A percentile compares a stretch with the other conserved stretches of the same genome.
Evolutionary conservation across 768 basidiomycete genomes (phyloP).

Genomic region (Filobasidium wieringae): DNA sequence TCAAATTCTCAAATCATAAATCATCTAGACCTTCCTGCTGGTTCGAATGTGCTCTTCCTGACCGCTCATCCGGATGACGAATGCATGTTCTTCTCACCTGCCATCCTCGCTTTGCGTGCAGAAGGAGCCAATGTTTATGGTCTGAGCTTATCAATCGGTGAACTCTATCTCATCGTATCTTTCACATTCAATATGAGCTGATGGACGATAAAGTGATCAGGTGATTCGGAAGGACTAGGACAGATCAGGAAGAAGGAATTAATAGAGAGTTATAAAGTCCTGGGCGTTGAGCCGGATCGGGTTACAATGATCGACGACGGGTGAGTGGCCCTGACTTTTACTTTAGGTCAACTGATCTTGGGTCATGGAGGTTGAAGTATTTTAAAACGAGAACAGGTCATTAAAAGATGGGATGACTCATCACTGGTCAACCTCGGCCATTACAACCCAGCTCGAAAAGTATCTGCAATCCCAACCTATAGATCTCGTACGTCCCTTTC

Average conservation of each 20-base stretch:
- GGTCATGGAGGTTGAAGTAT: neutral
- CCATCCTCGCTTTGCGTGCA: constrained; percentile 49
- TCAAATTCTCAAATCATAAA: neutral
- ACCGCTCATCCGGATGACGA: constrained; percentile 95
- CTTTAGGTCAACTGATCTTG: neutral
- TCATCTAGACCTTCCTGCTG: neutral
- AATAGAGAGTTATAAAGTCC: constrained; percentile 50
- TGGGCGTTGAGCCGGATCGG: constrained; percentile 51
- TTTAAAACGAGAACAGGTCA: constrained; percentile 42
- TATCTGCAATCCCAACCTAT: constrained; percentile 52
- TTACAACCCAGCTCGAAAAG: constrained; percentile 47
- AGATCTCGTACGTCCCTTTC: constrained; percentile 46
- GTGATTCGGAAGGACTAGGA: constrained; percentile 70
- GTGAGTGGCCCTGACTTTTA: constrained; percentile 45
- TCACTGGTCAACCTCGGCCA: constrained; percentile 46
- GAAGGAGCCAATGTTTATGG: constrained; percentile 45
- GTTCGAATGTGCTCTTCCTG: constrained; percentile 45
- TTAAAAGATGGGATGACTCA: constrained; percentile 63
- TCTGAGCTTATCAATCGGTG: constrained; percentile 60
- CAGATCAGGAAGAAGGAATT: constrained; percentile 51
- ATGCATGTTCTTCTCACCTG: constrained; percentile 85
- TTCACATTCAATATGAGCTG: neutral
- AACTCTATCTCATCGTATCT: constrained; percentile 5
- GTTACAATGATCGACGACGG: constrained; percentile 58
- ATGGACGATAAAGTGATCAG: constrained; percentile 17